Conservation (phyloP, 2,329 filamentous ascomycete genomes). For the Tolypocladium tropicale region DNA sequence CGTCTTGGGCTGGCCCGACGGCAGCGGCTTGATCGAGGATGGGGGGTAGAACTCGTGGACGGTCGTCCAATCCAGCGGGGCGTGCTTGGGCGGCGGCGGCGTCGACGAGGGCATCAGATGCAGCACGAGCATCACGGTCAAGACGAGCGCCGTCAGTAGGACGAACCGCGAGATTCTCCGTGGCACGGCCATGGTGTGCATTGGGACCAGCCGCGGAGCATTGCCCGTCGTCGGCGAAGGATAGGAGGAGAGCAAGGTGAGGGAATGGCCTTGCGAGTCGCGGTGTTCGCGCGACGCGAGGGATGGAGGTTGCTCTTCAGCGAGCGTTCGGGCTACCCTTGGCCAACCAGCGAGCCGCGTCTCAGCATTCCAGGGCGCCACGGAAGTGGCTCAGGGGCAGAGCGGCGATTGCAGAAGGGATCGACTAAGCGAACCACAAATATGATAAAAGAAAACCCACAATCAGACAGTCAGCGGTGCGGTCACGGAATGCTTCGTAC, state of each 20-base stretch:
- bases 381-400: background rate
- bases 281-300: background rate
- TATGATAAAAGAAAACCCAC: no score
- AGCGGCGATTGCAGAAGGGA: background rate
- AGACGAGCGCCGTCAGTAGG: slow-evolving; percentile 8
- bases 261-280: no score
- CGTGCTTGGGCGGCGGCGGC: slow-evolving; percentile 8
- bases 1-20: slow-evolving; percentile 11
- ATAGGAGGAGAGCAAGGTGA: background rate
- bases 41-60: slow-evolving; percentile 17
- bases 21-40: slow-evolving; percentile 18
- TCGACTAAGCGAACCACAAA: background rate
- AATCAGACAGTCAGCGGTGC: no score
- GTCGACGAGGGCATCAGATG: slow-evolving; percentile 8
- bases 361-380: background rate
- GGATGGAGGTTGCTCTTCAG: background rate
- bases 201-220: background rate
- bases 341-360: background rate
- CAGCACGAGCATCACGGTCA: slow-evolving; percentile 12
- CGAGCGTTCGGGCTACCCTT: background rate
- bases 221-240: background rate
- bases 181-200: slow-evolving; percentile 11
- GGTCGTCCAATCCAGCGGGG: slow-evolving; percentile 20
- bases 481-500: no score
- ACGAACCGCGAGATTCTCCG: slow-evolving; percentile 12